Percentiles rank a stretch among this genome's conserved stretches.
Evolutionary conservation across 2,329 filamentous ascomycete genomes (phyloP).

Genomic region (Verruconis gallopava): DNA sequence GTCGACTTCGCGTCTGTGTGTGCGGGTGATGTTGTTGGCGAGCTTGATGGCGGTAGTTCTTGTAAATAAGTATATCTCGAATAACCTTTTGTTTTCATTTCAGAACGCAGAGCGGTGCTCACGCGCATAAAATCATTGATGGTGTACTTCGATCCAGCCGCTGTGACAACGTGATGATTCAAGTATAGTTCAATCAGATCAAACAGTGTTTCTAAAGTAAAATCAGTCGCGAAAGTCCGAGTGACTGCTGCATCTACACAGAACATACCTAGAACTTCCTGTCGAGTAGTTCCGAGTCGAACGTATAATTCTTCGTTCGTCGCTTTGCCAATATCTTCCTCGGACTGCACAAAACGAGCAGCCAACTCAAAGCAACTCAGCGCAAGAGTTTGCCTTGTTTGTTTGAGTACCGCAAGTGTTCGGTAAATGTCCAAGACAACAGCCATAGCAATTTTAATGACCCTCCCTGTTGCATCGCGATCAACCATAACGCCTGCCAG

Average conservation of each 20-base stretch:
- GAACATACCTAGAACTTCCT: slow-evolving; percentile 31
- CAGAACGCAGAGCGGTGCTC: slow-evolving; percentile 58
- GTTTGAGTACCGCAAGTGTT: slow-evolving; percentile 85
- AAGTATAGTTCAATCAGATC: slow-evolving; percentile 90
- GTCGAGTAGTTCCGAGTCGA: slow-evolving; percentile 18
- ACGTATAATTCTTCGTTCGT: slow-evolving; percentile 5
- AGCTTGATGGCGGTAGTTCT: slow-evolving; percentile 52
- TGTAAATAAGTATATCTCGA: slow-evolving; percentile 42
- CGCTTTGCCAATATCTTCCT: slow-evolving; percentile 18
- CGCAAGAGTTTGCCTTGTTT: slow-evolving; percentile 73
- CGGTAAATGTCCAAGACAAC: slow-evolving; percentile 85
- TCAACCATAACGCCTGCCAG: slow-evolving; percentile 5
- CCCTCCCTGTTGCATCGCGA: slow-evolving; percentile 19
- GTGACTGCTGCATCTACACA: neutral
- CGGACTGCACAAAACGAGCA: slow-evolving; percentile 44
- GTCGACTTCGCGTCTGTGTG: slow-evolving; percentile 23
- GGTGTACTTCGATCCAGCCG: slow-evolving; percentile 58
- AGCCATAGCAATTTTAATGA: slow-evolving; percentile 60
- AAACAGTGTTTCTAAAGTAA: slow-evolving; percentile 62
- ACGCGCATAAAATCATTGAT: slow-evolving; percentile 72
- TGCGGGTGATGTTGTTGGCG: slow-evolving; percentile 26
- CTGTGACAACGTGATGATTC: slow-evolving; percentile 62
- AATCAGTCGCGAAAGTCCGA: no score
- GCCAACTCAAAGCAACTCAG: slow-evolving; percentile 73
- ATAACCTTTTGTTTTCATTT: slow-evolving; percentile 5